Percentiles rank a stretch among this genome's conserved stretches.
Evolutionary conservation across 2,329 filamentous ascomycete genomes (phyloP).

Genomic region (Plenodomus biglobosus): DNA sequence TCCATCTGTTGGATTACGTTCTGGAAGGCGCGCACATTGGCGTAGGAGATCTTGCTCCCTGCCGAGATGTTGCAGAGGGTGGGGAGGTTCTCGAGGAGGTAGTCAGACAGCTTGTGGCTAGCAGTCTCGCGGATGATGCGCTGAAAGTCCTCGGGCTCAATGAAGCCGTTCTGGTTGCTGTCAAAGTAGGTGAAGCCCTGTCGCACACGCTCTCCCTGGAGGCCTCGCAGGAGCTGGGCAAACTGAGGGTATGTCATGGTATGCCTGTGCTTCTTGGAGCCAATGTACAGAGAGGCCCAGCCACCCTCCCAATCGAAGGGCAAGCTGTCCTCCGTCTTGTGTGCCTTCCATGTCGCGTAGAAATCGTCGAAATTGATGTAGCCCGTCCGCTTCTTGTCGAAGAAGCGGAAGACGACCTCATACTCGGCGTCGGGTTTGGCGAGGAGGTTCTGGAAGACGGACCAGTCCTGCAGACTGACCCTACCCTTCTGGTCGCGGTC

Average conservation of each 20-base stretch:
- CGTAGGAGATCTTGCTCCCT: slow-evolving; percentile 93
- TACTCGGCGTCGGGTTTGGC: slow-evolving; percentile 96
- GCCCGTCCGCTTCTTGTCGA: slow-evolving; percentile 82
- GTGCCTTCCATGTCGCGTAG: slow-evolving; percentile 78
- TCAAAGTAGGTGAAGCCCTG: slow-evolving; percentile 94
- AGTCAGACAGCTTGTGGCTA: slow-evolving; percentile 94
- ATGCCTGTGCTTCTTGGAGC: slow-evolving; percentile 82
- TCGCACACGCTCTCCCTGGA: slow-evolving; percentile 93
- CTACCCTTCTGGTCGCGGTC: slow-evolving; percentile 74
- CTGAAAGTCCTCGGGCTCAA: slow-evolving; percentile 93
- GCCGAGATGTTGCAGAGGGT: slow-evolving; percentile 93
- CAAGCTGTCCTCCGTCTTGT: slow-evolving; percentile 81
- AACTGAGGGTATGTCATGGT: slow-evolving; percentile 95
- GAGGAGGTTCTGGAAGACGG: slow-evolving; percentile 89
- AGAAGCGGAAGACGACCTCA: slow-evolving; percentile 96
- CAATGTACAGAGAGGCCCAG: slow-evolving; percentile 94
- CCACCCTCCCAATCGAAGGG: slow-evolving; percentile 97
- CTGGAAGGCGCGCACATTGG: slow-evolving; percentile 95
- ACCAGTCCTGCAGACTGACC: slow-evolving; percentile 83
- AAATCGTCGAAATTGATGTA: slow-evolving; percentile 89
- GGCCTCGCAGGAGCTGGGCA: slow-evolving; percentile 92
- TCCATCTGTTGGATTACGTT: slow-evolving; percentile 99
- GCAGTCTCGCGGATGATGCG: slow-evolving; percentile 93
- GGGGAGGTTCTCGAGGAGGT: slow-evolving; percentile 85
- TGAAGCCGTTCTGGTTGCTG: slow-evolving; percentile 89